These are phyloP conservation scores for Pseudevernia furfuracea DNA, from an alignment of 495 filamentous ascomycete species.

Conservation along the genomic window DNA sequence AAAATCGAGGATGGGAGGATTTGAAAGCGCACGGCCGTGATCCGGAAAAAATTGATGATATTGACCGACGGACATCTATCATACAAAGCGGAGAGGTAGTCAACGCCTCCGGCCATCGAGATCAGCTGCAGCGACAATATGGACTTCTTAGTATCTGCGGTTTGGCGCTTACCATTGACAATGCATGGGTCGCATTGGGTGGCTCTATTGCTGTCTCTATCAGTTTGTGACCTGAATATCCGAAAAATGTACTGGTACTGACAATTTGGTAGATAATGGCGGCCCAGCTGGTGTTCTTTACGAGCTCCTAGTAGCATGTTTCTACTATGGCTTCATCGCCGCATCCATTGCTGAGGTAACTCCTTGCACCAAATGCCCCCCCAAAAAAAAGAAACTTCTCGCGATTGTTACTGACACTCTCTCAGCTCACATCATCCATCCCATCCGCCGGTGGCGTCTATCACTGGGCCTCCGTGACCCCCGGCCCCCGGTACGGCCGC, in stretches of 20 bases:
- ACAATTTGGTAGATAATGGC: conserved; percentile 36
- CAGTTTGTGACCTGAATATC: conserved; percentile 17
- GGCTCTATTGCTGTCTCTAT: conserved; percentile 37
- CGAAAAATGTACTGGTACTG: neutral
- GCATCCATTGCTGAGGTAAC: conserved; percentile 52
- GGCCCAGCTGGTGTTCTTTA: conserved; percentile 46
- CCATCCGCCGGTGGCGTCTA: conserved; percentile 76
- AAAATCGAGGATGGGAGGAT: neutral
- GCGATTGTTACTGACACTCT: neutral
- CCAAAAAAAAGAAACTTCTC: no score
- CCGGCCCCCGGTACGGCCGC: conserved; percentile 54
- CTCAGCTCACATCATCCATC: conserved; percentile 64
- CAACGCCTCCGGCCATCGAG: conserved; percentile 51
- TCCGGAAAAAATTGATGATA: conserved; percentile 8
- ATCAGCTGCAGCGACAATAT: conserved; percentile 56
- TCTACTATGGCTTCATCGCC: conserved; percentile 47
- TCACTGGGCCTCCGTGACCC: conserved; percentile 68
- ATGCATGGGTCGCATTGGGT: conserved; percentile 54
- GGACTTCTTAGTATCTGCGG: conserved; percentile 50
- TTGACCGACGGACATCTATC: conserved; percentile 9
- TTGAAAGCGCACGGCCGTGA: neutral
- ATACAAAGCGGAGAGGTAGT: conserved; percentile 22
- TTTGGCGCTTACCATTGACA: conserved; percentile 49
- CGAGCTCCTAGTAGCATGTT: conserved; percentile 45
- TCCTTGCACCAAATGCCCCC: neutral